These are phyloP conservation scores for Aristolochia contorta DNA, from an alignment of 164 flowering plant species.

Conservation along the genomic window DNA sequence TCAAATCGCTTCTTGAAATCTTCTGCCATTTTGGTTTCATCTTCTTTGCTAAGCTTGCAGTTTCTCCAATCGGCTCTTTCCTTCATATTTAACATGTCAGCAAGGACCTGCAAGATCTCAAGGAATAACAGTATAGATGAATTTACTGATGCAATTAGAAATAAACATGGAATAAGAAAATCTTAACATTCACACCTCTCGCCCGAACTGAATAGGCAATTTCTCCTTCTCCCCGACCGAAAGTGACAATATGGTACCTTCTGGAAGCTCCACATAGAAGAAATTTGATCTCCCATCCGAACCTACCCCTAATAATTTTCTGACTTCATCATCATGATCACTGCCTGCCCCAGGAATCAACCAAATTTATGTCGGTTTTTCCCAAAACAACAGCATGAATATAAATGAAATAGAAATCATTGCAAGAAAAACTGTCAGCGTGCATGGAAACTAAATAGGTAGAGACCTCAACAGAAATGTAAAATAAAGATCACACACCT, in stretches of 20 bases:
- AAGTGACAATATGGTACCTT: conserved; percentile 55
- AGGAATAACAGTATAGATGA: too few relatives aligned
- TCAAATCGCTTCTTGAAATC: conserved; percentile 54
- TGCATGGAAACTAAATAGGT: too few relatives aligned
- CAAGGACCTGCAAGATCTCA: conserved; percentile 55
- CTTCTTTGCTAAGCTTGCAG: conserved; percentile 64
- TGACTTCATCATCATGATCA: conserved; percentile 29
- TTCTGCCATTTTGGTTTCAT: conserved; percentile 57
- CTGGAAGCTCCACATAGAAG: conserved; percentile 88
- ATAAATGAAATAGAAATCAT: background rate
- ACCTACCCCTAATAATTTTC: conserved; percentile 38
- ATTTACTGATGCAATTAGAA: too few relatives aligned
- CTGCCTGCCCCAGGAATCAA: conserved; percentile 26
- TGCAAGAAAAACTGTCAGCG: background rate
- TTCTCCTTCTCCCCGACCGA: conserved; percentile 58
- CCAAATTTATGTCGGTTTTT: background rate
- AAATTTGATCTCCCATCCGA: conserved; percentile 37
- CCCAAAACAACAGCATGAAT: background rate
- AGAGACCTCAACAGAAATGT: too few relatives aligned
- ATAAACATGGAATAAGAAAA: background rate
- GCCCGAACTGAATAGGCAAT: conserved; percentile 88
- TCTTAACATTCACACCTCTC: conserved; percentile 51
- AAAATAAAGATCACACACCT: too few relatives aligned
- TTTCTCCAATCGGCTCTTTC: conserved; percentile 92
- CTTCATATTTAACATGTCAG: conserved; percentile 63